Percentiles rank a stretch among this genome's conserved stretches.
Conservation (phyloP, 257 asterid species). For the Nicotiana tomentosiformis region DNA sequence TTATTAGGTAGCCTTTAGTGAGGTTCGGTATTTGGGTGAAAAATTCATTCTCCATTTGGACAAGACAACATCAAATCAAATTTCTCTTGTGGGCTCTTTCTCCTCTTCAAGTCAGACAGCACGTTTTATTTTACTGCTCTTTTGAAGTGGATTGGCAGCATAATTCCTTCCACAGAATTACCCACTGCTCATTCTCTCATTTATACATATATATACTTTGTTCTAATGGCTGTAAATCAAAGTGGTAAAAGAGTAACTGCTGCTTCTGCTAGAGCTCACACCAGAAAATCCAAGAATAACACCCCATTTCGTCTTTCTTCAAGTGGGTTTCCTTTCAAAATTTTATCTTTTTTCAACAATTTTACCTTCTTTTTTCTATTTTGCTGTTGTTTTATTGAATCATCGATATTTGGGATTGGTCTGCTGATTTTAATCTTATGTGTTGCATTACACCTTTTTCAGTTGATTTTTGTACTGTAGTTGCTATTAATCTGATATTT, state of each 20-base stretch:
- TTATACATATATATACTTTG: too few species aligned
- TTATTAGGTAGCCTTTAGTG: too few species aligned
- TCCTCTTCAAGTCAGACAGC: too few species aligned
- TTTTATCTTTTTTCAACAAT: background rate
- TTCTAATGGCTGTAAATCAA: background rate
- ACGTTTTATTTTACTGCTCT: too few species aligned
- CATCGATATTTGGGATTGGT: background rate
- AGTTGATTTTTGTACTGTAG: background rate
- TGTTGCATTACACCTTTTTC: background rate
- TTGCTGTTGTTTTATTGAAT: background rate
- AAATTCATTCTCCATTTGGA: too few species aligned
- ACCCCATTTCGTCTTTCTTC: constrained; percentile 20
- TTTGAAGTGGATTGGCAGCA: too few species aligned
- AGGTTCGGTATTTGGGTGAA: too few species aligned
- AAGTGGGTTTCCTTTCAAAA: constrained; percentile 16
- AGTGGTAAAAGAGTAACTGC: constrained; percentile 29
- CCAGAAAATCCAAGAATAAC: constrained; percentile 25
- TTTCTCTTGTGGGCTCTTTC: too few species aligned
- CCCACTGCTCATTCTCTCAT: too few species aligned
- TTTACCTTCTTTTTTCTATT: background rate
- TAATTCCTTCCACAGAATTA: too few species aligned
- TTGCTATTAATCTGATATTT: background rate
- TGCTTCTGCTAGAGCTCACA: constrained; percentile 43
- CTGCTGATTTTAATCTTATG: background rate
- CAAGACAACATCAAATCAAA: too few species aligned